phyloP scores from a whole-genome alignment of 345 rosid species.

The Arabis alpina region DNA sequence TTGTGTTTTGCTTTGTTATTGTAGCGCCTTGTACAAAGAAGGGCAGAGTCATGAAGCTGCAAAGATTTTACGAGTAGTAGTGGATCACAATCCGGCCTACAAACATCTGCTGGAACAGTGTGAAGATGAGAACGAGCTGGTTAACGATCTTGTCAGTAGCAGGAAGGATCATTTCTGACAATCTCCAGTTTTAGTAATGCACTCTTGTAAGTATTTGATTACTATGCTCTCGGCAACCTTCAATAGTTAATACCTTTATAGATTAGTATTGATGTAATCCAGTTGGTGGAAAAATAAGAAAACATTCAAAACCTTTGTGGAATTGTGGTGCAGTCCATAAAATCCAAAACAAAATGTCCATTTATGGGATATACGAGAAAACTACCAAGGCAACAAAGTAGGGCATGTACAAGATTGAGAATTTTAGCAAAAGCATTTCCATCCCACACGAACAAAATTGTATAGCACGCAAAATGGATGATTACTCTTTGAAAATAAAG shows the following conservation, averaged over 20 bases:
- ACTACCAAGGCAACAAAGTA: no score
- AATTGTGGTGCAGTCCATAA: background rate
- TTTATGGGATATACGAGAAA: no score
- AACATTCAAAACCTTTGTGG: background rate
- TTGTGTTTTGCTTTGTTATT: constrained; percentile 8
- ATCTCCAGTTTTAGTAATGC: background rate
- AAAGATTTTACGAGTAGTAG: constrained; percentile 59
- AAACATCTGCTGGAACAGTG: constrained; percentile 55
- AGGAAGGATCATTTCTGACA: constrained; percentile 39
- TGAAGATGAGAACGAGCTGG: constrained; percentile 53
- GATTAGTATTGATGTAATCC: background rate
- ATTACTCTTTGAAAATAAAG: no score
- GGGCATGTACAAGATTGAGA: no score
- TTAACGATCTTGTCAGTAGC: constrained; percentile 36
- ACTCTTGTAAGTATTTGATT: constrained; percentile 2
- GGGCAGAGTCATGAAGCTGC: constrained; percentile 80
- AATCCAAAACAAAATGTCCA: no score
- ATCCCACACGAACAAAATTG: no score
- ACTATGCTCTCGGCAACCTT: background rate
- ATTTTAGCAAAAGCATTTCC: no score
- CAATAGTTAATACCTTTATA: background rate
- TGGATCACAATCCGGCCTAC: constrained; percentile 59
- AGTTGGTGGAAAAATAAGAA: background rate
- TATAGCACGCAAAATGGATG: no score
- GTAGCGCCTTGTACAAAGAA: constrained; percentile 60